Conservation (phyloP, 345 rosid genomes). For the Toxicodendron radicans region DNA sequence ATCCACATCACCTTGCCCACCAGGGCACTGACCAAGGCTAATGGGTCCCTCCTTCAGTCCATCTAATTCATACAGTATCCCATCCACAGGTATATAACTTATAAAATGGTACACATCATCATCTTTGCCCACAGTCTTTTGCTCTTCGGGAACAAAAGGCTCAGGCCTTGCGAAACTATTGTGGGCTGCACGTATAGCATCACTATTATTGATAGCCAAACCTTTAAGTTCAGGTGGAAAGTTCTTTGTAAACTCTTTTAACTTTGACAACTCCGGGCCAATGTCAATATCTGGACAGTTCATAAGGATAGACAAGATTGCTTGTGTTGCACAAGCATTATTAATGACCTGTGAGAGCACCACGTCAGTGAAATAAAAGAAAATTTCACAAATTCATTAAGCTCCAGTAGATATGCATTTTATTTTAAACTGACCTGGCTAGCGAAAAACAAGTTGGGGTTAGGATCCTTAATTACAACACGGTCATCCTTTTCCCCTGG, state of each 20-base stretch:
- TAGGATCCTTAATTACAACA: constrained; percentile 76
- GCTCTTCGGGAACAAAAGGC: constrained; percentile 93
- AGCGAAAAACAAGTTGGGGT: constrained; percentile 80
- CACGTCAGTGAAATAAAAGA: neutral
- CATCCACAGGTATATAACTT: constrained; percentile 90
- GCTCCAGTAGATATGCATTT: neutral
- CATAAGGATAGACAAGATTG: constrained; percentile 85
- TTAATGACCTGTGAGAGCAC: constrained; percentile 66
- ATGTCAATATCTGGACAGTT: constrained; percentile 86
- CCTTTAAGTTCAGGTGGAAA: constrained; percentile 96
- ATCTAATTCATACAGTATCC: constrained; percentile 92
- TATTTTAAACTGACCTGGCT: constrained; percentile 62
- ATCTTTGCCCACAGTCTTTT: constrained; percentile 82
- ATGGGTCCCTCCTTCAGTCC: constrained; percentile 97
- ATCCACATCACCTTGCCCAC: constrained; percentile 59
- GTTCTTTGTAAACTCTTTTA: constrained; percentile 86
- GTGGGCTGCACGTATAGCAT: constrained; percentile 85
- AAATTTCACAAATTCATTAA: neutral
- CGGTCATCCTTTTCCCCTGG: constrained; percentile 92
- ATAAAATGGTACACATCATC: constrained; percentile 98
- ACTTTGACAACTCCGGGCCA: constrained; percentile 75
- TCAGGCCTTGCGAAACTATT: constrained; percentile 98
- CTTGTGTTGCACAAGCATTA: constrained; percentile 99
- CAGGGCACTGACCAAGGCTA: constrained; percentile 79
- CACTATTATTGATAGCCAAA: constrained; percentile 94